Base-by-base conservation (phyloP, 106 monocot genomes). In the Apostasia shenzhenica region DNA sequence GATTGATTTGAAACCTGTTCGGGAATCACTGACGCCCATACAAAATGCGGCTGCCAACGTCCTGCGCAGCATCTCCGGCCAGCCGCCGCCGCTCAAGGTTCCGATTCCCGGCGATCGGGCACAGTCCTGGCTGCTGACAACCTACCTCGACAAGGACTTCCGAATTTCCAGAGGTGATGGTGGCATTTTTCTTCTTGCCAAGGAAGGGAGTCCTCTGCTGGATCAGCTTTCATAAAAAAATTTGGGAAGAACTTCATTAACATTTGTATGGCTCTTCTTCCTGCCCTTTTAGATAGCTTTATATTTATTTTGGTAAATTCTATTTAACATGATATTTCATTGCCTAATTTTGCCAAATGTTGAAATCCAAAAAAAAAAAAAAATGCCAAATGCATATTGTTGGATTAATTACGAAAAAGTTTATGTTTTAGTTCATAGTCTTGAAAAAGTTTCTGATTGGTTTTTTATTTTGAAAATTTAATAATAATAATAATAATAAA, bases 101-200 rank as follows among this genome's bases (percentile, higher is more conserved):
- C 82, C 89, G 3, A 78, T 97, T 57, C 92, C 88, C 14, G 82
- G 86, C 37, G 74, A 84, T 55, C 66, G 86, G 48, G 57, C 82
- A 0, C 43, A 71, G 41, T 92, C 92, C 0, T 97, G 91, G 92
- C 81, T 97, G 5, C 26, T 97, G 63, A 92, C 86, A 54, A 97
- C 95, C 41, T 92, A 84, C 69, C 86, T 97, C 1, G 92, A 97
- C 39, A 66, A 83, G n/a, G 95, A 97, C 52, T 77, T 97, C 13
- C 82, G 92, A 45, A 89, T 97, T 56, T 97, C 92, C 1, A 92
- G 95, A 73, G 89, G 92, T 2, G 92, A 97, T 41, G 89, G 95
- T 10, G 95, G 95, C 45, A 73, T 97, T 54, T 97, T 92, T 68
- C 70, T 97, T 41, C 89, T 97, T 39, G 92, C 75, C 45, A 92